A percentile compares a stretch with the other conserved stretches of the same genome.
Conservation (phyloP, 2,329 filamentous ascomycete genomes). For the Sporothrix schenckii region DNA sequence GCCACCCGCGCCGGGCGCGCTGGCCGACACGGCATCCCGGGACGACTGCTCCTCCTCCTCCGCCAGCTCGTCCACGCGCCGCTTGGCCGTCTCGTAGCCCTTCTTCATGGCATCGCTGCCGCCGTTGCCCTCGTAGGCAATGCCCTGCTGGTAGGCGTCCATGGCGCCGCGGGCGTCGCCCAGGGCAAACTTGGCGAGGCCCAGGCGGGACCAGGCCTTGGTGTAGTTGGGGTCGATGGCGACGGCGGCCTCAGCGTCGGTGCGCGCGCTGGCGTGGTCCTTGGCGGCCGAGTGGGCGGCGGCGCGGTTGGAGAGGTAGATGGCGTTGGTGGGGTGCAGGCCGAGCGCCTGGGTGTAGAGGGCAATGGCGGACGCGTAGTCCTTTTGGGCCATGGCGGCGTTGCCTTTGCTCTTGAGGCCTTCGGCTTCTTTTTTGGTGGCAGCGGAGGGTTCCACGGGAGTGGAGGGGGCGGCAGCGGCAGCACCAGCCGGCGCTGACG, state of each 20-base stretch:
- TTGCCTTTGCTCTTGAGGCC: constrained; percentile 88
- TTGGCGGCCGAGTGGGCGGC: constrained; percentile 85
- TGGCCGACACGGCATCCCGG: constrained; percentile 39
- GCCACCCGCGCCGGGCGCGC: constrained; percentile 40
- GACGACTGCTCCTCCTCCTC: constrained; percentile 48
- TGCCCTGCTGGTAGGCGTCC: constrained; percentile 91
- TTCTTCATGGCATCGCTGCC: constrained; percentile 98
- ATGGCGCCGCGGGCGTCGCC: constrained; percentile 89
- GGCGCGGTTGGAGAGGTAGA: constrained; percentile 97
- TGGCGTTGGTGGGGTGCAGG: constrained; percentile 81
- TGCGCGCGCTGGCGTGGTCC: constrained; percentile 80
- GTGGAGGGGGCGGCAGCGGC: constrained; percentile 47
- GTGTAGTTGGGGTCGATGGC: constrained; percentile 89
- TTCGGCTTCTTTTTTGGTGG: constrained; percentile 78
- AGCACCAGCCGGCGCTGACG: constrained; percentile 45
- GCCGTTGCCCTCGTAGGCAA: constrained; percentile 90
- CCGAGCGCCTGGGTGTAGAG: constrained; percentile 85
- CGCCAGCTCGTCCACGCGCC: constrained; percentile 76
- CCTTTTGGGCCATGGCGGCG: constrained; percentile 90
- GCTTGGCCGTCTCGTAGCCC: constrained; percentile 91
- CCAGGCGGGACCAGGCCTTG: constrained; percentile 94
- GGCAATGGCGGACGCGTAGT: constrained; percentile 80
- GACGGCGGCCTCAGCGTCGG: constrained; percentile 89
- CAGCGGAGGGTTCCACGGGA: constrained; percentile 39
- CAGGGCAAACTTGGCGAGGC: constrained; percentile 86